Evolutionary conservation across 495 filamentous ascomycete species (phyloP), one percentile per base, ranked within the genome.

Genomic region (Astrothelium macrocarpum): DNA sequence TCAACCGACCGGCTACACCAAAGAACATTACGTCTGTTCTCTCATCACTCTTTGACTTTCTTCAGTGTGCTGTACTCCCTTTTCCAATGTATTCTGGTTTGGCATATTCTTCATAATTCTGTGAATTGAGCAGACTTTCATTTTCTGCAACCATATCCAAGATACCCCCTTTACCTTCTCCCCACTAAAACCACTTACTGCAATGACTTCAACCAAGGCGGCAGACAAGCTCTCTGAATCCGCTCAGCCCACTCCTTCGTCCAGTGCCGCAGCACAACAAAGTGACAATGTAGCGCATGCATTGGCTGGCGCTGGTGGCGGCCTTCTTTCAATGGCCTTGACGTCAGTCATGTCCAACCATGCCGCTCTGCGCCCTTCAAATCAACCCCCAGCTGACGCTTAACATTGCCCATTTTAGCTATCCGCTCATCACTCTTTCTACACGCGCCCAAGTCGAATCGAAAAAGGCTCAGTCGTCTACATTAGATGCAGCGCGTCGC

Each of bases 371-470:
- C 46, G 39, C 58, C 53, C 61, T 64, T 73, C 61, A 69, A 63
- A 56, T 65, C 49, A 56, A 56, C 29, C 23, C 25, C 49, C 9
- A 61, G 70, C 63, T 66, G 60, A 69, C 53, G 2, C n/a, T 62
- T 32, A 63, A 18, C 9, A 29, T 25, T 56, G 49, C n/a, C 64
- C 32, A 61, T 60, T 59, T 32, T 65, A 93, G 90, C 61, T 97
- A 98, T 73, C 94, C 94, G 18, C 84, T 99, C 62, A 94, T 99
- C 68, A 99, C 94, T 11, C 87, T 99, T 62, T 99, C 94, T 16
- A 99, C 94, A 26, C 87, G 94, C 72, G 94, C 95, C 34, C 94
- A 99, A 76, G 91, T 99, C 72, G 94, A 99, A 75, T 96, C 93
- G 36, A 92, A 90, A 76, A 89, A 91, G 63, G 90, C 90, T 56